Evolutionary conservation across 805 yeast species (phyloP).

Genomic region (Wickerhamiella slavikovae): DNA sequence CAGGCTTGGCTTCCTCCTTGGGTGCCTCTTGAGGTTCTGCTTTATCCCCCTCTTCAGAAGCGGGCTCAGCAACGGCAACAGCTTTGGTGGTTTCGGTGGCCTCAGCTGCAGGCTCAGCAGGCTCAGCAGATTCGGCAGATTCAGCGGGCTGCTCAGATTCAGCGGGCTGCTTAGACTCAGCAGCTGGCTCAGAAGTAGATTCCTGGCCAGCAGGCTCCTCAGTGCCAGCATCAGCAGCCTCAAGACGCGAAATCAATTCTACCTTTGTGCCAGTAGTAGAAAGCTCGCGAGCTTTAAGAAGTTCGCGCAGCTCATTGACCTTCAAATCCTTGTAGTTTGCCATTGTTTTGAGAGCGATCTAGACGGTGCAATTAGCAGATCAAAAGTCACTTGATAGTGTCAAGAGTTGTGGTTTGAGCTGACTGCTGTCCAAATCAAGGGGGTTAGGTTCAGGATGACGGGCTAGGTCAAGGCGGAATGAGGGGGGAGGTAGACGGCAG

Average conservation of each 20-base stretch:
- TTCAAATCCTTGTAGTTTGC: slow-evolving; percentile 12
- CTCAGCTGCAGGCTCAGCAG: slow-evolving; percentile 2
- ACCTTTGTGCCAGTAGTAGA: slow-evolving; percentile 62
- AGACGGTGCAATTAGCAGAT: no score
- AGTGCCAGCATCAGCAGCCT: slow-evolving; percentile 28
- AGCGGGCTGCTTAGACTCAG: slow-evolving; percentile 3
- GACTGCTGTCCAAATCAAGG: no score
- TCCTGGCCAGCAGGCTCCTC: slow-evolving; percentile 6
- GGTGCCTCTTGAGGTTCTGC: slow-evolving; percentile 7
- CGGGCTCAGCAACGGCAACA: slow-evolving; percentile 10
- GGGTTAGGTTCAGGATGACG: no score
- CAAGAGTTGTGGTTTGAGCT: no score
- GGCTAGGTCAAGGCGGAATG: no score
- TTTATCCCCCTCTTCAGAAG: slow-evolving; percentile 9
- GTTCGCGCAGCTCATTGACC: slow-evolving; percentile 66
- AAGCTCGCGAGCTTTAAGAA: slow-evolving; percentile 44
- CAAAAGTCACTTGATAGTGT: no score
- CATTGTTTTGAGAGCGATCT: no score
- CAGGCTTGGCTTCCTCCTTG: slow-evolving; percentile 8
- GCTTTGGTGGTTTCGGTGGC: slow-evolving; percentile 7
- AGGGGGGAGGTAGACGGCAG: no score
- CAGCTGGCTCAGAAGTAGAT: slow-evolving; percentile 9
- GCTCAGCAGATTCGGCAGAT: slow-evolving; percentile 5
- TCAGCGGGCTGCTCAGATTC: not conserved
- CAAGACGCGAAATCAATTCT: slow-evolving; percentile 46